Evolutionary conservation across 108 stramenopile species (phyloP), one percentile per base, ranked within the genome.

Genomic region (Cyclostephanos tholiformis): DNA sequence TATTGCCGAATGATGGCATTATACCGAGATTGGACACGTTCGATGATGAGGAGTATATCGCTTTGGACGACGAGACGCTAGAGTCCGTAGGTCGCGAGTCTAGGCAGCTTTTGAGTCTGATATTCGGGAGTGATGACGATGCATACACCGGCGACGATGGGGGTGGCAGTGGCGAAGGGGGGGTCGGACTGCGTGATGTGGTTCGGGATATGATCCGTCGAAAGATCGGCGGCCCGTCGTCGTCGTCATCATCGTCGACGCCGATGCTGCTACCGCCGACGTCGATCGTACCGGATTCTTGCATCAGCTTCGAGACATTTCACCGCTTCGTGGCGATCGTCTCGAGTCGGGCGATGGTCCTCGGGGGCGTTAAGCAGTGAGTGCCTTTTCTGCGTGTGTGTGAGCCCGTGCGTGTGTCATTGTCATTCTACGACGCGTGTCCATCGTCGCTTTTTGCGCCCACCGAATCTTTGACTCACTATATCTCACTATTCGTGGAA

Each of bases 311-410:
- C 58, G 69, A 71, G 0, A 46, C 78, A 6, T 89, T 89, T 73
- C 83, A 84, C 53, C 66, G 82, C 63, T 87, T 82, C 65, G 65
- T 85, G 14, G 82, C 84, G 39, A 82, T 94, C 26, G 74, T 87
- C 9, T 63, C 75, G 20, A 87, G 85, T 49, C 81, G 92, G 17
- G 91, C 91, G 29, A 88, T 95, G 85, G 77, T 89, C 2, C 84
- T 96, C 12, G 43, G 66, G 9, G 92, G 91, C 25, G 63, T 50
- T 25, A 90, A 88, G 77, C 70, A 84, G 51, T 65, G 25, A 66
- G 65, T 66, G 0, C 0, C 0, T 30, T 51, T 4, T 57, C 29
- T 11, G 27, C 23, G 11, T 41, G 41, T 41, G 8, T n/a, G n/a
- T n/a, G n/a, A n/a, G n/a, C n/a, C n/a, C n/a, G n/a, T n/a, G n/a